Evolutionary conservation across 2,329 filamentous ascomycete genomes (phyloP).

Genomic region (Mycocentrospora acerina): DNA sequence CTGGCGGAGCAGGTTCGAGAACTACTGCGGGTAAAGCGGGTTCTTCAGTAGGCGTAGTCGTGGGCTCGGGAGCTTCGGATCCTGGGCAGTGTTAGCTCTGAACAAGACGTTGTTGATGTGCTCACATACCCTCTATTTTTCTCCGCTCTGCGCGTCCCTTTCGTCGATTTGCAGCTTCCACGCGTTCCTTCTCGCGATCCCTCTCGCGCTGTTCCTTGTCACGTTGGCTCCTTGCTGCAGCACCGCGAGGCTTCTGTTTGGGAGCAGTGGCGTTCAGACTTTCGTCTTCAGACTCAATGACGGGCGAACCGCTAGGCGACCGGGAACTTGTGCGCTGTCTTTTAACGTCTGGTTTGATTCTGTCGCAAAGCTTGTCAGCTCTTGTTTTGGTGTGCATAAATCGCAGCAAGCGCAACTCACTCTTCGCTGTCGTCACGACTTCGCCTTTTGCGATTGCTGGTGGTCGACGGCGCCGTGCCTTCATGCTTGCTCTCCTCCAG

Average conservation of each 20-base stretch:
- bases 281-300: conserved; percentile 74
- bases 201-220: conserved; percentile 63
- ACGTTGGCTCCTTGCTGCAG: conserved; percentile 53
- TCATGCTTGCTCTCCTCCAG: conserved; percentile 96
- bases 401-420: conserved; percentile 58
- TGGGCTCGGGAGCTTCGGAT: conserved; percentile 27
- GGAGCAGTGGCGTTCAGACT: conserved; percentile 46
- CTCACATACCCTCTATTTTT: conserved; percentile 70
- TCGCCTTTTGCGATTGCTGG: conserved; percentile 70
- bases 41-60: conserved; percentile 30
- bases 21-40: conserved; percentile 18
- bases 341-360: conserved; percentile 71
- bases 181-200: conserved; percentile 71
- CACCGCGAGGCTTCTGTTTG: conserved; percentile 49
- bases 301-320: conserved; percentile 49
- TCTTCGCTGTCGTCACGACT: conserved; percentile 90
- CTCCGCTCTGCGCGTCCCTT: conserved; percentile 81
- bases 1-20: conserved; percentile 29
- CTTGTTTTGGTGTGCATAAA: conserved; percentile 1
- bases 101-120: conserved; percentile 15
- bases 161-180: conserved; percentile 75
- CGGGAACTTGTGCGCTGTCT: conserved; percentile 71
- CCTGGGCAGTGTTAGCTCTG: conserved; percentile 29
- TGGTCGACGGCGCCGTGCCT: conserved; percentile 58
- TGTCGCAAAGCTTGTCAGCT: conserved; percentile 47